Evolutionary conservation across 176 grass and related monocot genomes (phyloP).

Genomic region (Saccharum spontaneum): DNA sequence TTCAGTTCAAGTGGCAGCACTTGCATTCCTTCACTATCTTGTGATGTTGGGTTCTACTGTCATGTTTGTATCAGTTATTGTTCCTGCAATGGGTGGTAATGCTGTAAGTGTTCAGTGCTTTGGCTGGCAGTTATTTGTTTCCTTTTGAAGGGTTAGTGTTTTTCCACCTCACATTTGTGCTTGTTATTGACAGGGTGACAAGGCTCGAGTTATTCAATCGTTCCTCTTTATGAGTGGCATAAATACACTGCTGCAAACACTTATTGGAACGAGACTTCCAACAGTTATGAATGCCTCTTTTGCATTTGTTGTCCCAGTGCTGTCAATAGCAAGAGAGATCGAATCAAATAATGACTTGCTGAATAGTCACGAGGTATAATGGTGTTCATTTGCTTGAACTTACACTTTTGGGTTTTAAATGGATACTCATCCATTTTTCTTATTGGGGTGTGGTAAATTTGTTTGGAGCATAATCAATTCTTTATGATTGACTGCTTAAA

Average conservation of each 20-base stretch:
- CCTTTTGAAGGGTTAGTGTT: constrained; percentile 26
- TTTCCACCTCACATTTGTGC: constrained; percentile 3
- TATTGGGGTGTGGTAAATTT: background rate
- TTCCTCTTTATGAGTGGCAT: constrained; percentile 95
- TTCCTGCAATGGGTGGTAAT: constrained; percentile 89
- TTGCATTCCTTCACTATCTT: constrained; percentile 93
- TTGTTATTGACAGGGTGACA: constrained; percentile 68
- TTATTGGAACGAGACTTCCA: constrained; percentile 81
- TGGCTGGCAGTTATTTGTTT: constrained; percentile 18
- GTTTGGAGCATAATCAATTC: constrained; percentile 1
- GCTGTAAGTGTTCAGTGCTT: constrained; percentile 50
- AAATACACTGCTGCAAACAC: constrained; percentile 91
- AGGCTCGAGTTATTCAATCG: constrained; percentile 87
- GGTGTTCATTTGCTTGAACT: constrained; percentile 21
- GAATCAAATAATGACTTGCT: constrained; percentile 27
- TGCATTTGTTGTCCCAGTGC: constrained; percentile 78
- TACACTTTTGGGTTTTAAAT: constrained; percentile 15
- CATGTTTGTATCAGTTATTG: constrained; percentile 72
- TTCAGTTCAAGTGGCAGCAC: constrained; percentile 76
- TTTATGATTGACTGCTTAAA: constrained; percentile 14
- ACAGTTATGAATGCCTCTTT: constrained; percentile 93
- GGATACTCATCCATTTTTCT: background rate
- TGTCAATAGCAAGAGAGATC: constrained; percentile 78
- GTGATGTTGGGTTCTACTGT: constrained; percentile 93
- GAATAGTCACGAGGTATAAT: constrained; percentile 64